These are phyloP conservation scores for Vanrija pseudolonga DNA, from an alignment of 1,284 basidiomycete genomes.

Conservation along the genomic window DNA sequence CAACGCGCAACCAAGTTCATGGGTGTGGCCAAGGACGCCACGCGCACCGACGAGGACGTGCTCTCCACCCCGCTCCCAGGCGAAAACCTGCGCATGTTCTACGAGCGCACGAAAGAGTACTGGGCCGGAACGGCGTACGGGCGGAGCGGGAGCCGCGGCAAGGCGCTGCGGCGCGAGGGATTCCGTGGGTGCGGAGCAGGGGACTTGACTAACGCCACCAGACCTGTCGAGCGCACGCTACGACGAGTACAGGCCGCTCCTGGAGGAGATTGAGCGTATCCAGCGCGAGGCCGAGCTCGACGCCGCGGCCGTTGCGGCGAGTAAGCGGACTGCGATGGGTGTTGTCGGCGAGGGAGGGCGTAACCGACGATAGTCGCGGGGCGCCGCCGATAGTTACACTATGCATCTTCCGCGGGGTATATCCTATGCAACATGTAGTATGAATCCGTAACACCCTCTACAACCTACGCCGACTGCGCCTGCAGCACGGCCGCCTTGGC, in stretches of 20 bases:
- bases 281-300: conserved; percentile 81
- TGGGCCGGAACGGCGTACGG: conserved; percentile 73
- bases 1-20: conserved; percentile 66
- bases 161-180: conserved; percentile 71
- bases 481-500: conserved; percentile 22
- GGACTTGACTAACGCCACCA: conserved; percentile 5
- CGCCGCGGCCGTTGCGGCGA: conserved; percentile 65
- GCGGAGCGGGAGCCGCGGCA: conserved; percentile 64
- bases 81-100: conserved; percentile 82
- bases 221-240: conserved; percentile 19
- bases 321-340: conserved; percentile 21
- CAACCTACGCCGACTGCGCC: not conserved
- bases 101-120: conserved; percentile 70
- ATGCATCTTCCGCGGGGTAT: no score
- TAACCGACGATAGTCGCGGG: conserved; percentile 9
- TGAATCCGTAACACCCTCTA: no score
- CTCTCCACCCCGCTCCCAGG: conserved; percentile 80
- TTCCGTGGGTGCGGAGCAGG: conserved; percentile 59
- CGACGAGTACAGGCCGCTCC: conserved; percentile 68
- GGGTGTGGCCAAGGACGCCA: conserved; percentile 65
- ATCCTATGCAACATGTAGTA: no score
- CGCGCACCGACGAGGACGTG: conserved; percentile 65
- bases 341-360: conserved; percentile 33
- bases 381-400: not conserved
- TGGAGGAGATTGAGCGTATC: conserved; percentile 79